phyloP scores from a whole-genome alignment of 2,329 filamentous ascomycete genomes.

The Fusarium ramigenum region DNA sequence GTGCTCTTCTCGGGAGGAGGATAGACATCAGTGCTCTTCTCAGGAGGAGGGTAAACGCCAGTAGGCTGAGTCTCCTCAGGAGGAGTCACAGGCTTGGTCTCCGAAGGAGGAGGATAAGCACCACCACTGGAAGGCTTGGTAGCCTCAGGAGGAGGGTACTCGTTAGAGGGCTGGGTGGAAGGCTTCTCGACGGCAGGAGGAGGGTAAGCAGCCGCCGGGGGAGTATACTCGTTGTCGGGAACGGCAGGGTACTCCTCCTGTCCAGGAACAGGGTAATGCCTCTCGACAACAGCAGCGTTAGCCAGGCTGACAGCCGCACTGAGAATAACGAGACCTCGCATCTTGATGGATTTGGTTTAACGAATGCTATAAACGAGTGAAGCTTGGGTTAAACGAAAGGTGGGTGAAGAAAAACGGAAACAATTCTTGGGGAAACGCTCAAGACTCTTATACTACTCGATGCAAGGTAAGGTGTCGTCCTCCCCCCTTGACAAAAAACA shows the following conservation, averaged over 20 bases:
- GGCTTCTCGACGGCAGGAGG: background rate
- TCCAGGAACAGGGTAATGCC: constrained; percentile 14
- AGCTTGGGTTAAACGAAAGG: constrained; percentile 32
- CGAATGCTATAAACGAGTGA: constrained; percentile 29
- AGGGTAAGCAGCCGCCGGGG: background rate
- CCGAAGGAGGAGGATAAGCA: background rate
- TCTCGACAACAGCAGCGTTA: constrained; percentile 32
- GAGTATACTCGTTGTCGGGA: constrained; percentile 1
- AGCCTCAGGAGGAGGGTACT: background rate
- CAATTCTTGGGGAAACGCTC: background rate
- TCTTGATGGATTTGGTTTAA: constrained; percentile 8
- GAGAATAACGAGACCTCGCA: constrained; percentile 32
- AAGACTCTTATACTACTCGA: constrained; percentile 29
- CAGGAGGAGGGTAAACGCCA: background rate
- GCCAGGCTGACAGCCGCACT: constrained; percentile 34
- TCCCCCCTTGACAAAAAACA: background rate
- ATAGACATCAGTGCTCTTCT: background rate
- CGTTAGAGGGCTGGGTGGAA: background rate
- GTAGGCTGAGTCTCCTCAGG: constrained; percentile 1
- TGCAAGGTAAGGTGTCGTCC: background rate
- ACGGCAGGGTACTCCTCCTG: background rate
- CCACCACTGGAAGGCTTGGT: background rate
- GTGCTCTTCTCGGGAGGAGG: background rate
- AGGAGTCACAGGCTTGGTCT: constrained; percentile 17
- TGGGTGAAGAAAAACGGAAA: constrained; percentile 14